phyloP scores from a whole-genome alignment of 331 rosid species.

The Malus hybrid region DNA sequence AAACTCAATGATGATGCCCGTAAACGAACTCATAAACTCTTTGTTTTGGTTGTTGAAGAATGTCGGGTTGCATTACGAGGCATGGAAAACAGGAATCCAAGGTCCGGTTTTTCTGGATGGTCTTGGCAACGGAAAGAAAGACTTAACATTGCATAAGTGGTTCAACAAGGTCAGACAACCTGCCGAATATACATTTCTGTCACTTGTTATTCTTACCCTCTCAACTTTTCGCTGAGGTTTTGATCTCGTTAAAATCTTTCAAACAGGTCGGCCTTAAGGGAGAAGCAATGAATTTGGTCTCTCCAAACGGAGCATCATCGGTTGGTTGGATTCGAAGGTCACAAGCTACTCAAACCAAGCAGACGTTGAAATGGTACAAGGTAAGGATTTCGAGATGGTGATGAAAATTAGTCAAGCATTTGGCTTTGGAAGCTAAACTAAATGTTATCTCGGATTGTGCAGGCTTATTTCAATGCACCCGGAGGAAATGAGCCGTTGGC shows the following conservation, averaged over 20 bases:
- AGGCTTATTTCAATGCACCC: constrained; percentile 75
- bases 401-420: not conserved
- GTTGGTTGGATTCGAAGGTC: constrained; percentile 60
- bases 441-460: constrained; percentile 16
- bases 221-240: not conserved
- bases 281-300: constrained; percentile 64
- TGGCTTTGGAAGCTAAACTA: constrained; percentile 12
- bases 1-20: not conserved
- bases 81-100: constrained; percentile 70
- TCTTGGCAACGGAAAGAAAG: constrained; percentile 59
- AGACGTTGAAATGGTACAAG: constrained; percentile 78
- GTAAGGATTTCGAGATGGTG: constrained; percentile 25
- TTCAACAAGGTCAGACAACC: constrained; percentile 55
- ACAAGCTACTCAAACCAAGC: constrained; percentile 32
- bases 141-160: constrained; percentile 77
- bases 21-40: constrained; percentile 1
- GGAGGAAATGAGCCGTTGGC: constrained; percentile 71
- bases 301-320: constrained; percentile 46
- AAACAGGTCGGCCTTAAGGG: constrained; percentile 86
- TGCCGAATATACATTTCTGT: not conserved
- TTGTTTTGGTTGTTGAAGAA: constrained; percentile 40
- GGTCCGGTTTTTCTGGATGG: constrained; percentile 82
- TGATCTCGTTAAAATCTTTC: not conserved
- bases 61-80: constrained; percentile 69
- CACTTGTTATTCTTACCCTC: not conserved